phyloP scores from a whole-genome alignment of 129 eudicot genomes.

The Arctium minus region DNA sequence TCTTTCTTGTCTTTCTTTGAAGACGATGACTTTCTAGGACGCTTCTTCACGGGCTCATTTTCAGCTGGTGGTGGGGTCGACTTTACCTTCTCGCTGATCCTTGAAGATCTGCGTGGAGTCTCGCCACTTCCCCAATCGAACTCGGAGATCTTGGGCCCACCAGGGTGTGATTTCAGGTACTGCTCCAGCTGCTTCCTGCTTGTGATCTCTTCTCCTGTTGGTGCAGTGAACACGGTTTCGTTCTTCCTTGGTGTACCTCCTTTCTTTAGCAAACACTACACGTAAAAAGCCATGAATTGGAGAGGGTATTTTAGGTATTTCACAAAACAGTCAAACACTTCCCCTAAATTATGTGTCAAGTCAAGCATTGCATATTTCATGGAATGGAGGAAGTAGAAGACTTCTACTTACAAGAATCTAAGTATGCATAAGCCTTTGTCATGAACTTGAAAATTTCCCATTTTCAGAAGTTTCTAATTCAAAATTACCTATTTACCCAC shows the following conservation, averaged over 20 bases:
- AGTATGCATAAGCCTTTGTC: background rate
- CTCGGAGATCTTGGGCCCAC: slow-evolving; percentile 62
- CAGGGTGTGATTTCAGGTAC: slow-evolving; percentile 80
- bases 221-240: slow-evolving; percentile 61
- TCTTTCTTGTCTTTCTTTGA: slow-evolving; percentile 52
- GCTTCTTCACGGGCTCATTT: slow-evolving; percentile 51
- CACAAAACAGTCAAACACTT: slow-evolving; percentile 3
- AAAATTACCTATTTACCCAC: background rate
- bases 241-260: slow-evolving; percentile 73
- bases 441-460: background rate
- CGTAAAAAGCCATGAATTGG: background rate
- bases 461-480: background rate
- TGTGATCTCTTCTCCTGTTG: slow-evolving; percentile 80
- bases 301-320: slow-evolving; percentile 7
- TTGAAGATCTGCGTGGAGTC: slow-evolving; percentile 70
- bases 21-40: slow-evolving; percentile 39
- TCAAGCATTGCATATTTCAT: background rate
- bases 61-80: slow-evolving; percentile 52
- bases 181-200: slow-evolving; percentile 58
- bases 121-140: slow-evolving; percentile 81
- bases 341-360: background rate
- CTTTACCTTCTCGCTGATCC: slow-evolving; percentile 70
- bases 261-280: slow-evolving; percentile 57
- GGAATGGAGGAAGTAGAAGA: background rate
- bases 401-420: background rate